These are phyloP conservation scores for Laburnicola sp. DNA, from an alignment of 2,329 filamentous ascomycete species.

Conservation along the genomic window DNA sequence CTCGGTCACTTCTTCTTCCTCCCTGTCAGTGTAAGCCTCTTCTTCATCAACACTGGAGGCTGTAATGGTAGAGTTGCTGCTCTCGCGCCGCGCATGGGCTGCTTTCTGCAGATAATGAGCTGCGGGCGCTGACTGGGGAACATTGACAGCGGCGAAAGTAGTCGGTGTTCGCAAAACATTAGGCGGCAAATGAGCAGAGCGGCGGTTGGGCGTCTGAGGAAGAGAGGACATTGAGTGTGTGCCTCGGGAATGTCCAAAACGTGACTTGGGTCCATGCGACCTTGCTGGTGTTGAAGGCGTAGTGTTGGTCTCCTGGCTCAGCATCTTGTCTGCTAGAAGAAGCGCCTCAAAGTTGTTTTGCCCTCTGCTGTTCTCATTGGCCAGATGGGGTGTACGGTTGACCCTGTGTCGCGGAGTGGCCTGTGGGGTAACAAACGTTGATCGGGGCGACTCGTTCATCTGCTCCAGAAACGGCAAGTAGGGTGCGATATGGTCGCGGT, in stretches of 20 bases:
- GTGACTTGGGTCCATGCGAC: slow-evolving; percentile 53
- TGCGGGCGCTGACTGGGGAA: slow-evolving; percentile 48
- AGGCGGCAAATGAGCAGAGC: slow-evolving; percentile 59
- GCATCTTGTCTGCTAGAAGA: slow-evolving; percentile 71
- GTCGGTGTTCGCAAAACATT: slow-evolving; percentile 58
- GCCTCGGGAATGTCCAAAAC: slow-evolving; percentile 69
- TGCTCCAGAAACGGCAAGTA: slow-evolving; percentile 42
- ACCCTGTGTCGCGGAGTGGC: slow-evolving; percentile 46
- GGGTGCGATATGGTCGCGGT: slow-evolving; percentile 78
- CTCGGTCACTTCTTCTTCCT: slow-evolving; percentile 68
- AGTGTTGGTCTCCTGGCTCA: slow-evolving; percentile 75
- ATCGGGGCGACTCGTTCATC: slow-evolving; percentile 64
- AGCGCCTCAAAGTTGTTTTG: slow-evolving; percentile 75
- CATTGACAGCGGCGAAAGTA: slow-evolving; percentile 33
- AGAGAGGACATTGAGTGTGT: slow-evolving; percentile 84
- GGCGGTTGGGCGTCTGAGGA: slow-evolving; percentile 71
- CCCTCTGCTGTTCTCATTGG: slow-evolving; percentile 48
- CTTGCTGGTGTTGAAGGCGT: slow-evolving; percentile 71
- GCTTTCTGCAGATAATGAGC: slow-evolving; percentile 39
- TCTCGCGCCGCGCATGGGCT: slow-evolving; percentile 58
- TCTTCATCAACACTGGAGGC: slow-evolving; percentile 46
- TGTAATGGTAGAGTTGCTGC: slow-evolving; percentile 64
- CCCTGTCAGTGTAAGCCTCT: slow-evolving; percentile 62
- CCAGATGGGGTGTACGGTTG: slow-evolving; percentile 46
- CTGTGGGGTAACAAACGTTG: slow-evolving; percentile 56